These are phyloP conservation scores for Millerozyma acaciae DNA, from an alignment of 805 yeast genomes.

Conservation along the genomic window DNA sequence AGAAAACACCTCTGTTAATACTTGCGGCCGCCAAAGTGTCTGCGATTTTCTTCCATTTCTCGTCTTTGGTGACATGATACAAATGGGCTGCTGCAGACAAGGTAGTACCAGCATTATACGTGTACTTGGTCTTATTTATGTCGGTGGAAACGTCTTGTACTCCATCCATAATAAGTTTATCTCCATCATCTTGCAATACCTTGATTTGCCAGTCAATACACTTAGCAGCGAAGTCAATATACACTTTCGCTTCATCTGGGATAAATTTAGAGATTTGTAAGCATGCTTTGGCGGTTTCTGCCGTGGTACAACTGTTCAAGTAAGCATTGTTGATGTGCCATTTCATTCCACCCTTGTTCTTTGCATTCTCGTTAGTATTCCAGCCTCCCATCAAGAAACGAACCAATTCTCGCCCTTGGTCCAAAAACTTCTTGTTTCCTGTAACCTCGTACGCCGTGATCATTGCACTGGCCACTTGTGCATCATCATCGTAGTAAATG, in stretches of 20 bases:
- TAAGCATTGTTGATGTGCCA: conserved; percentile 65
- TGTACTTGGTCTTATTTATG: conserved; percentile 53
- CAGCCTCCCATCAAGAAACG: conserved; percentile 64
- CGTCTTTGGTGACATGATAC: conserved; percentile 47
- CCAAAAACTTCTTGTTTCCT: conserved; percentile 48
- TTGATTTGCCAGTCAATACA: conserved; percentile 57
- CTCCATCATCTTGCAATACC: conserved; percentile 48
- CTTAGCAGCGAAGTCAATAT: conserved; percentile 55
- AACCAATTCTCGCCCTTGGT: conserved; percentile 54
- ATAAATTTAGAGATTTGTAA: conserved; percentile 52
- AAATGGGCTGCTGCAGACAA: conserved; percentile 50
- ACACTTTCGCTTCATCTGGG: conserved; percentile 43
- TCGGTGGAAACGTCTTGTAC: conserved; percentile 42
- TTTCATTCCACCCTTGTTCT: conserved; percentile 55
- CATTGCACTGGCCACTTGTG: conserved; percentile 65
- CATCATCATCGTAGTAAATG: conserved; percentile 72
- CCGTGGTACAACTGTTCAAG: conserved; percentile 63
- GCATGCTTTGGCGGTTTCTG: conserved; percentile 62
- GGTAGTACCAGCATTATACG: conserved; percentile 67
- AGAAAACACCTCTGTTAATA: conserved; percentile 49
- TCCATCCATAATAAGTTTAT: conserved; percentile 61
- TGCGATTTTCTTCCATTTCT: conserved; percentile 47
- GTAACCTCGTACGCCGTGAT: conserved; percentile 68
- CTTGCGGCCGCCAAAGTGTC: conserved; percentile 54
- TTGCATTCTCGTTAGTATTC: conserved; percentile 40